Conservation (phyloP, 1,284 basidiomycete species). For the Phaffia rhodozyma region DNA sequence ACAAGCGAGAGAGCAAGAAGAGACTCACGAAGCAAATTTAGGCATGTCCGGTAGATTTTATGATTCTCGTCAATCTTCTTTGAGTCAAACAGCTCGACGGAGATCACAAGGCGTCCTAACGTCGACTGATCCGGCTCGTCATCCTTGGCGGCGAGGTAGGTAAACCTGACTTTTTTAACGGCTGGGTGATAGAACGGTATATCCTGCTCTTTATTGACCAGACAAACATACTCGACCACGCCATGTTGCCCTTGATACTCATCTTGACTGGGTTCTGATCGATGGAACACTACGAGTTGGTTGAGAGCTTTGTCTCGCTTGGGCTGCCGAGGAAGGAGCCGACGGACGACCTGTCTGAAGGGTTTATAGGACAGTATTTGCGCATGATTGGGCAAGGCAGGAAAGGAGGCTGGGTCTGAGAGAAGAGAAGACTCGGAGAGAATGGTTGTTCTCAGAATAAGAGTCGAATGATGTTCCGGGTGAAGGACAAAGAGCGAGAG, state of each 20-base stretch:
- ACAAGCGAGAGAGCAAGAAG: conserved; percentile 29
- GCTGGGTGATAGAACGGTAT: conserved; percentile 35
- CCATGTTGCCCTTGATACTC: conserved; percentile 20
- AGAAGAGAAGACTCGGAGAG: conserved; percentile 16
- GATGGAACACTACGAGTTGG: conserved; percentile 27
- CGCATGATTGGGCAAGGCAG: neutral
- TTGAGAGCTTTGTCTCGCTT: conserved; percentile 28
- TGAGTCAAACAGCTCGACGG: neutral
- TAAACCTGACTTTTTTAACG: conserved; percentile 29
- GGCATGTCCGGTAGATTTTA: conserved; percentile 58
- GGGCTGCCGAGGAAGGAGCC: conserved; percentile 29
- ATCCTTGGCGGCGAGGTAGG: neutral
- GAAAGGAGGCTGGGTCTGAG: neutral
- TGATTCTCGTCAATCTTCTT: neutral
- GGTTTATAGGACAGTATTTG: neutral
- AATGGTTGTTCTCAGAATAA: conserved; percentile 32
- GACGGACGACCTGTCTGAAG: conserved; percentile 4
- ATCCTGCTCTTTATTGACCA: conserved; percentile 22
- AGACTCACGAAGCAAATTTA: conserved; percentile 60
- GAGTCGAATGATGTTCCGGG: conserved; percentile 33
- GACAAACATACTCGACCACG: conserved; percentile 20
- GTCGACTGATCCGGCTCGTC: neutral
- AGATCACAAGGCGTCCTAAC: neutral
- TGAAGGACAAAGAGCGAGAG: conserved; percentile 23
- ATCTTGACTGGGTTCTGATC: conserved; percentile 10